Base-by-base conservation (phyloP, 345 rosid species). In the Boechera divaricarpa region DNA sequence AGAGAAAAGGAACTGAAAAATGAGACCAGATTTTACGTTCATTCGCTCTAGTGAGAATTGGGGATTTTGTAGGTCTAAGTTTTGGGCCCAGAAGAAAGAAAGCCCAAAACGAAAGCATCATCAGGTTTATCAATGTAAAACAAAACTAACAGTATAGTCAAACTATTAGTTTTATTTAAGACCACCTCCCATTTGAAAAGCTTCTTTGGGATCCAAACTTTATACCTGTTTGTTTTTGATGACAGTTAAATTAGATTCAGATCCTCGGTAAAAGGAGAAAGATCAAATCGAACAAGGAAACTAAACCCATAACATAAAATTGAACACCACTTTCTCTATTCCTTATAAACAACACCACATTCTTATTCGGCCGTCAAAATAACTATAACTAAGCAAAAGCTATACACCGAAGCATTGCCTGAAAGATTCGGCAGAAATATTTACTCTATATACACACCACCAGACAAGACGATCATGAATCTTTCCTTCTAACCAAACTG, bases 371-470 rank as follows among this genome's bases (percentile, higher is more conserved):
- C 56, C 64, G 31, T 41, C 3, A 5, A n/a, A 16, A 58, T 28
- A 59, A 12, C 15, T 41, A 16, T 15, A 41, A 60, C 70, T 52
- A 77, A 53, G 75, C 55, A 77, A 70, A 70, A 28, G 65, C 75
- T 70, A 63, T 63, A 77, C 76, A 77, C 58, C 15, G 65, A 63
- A 47, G 28, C 63, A 45, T 26, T 77, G 44, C 66, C 36, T 15
- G 11, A 60, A 32, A 69, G 44, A 16, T 15, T 63, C 6, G 48
- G 71, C 24, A 53, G 39, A 63, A 44, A 63, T 39, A 32, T 36
- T 42, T 32, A 21, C 75, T 56, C 71, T 70, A 63, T 77, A 77
- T 63, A 70, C 16, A 77, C 81, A 77, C 49, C 28, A 65, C 68
- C 52, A 36, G 18, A 65, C 68, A 42, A 36, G 18, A 77, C n/a